Conservation (phyloP, 2,329 filamentous ascomycete species). For the Fusarium sarcochroum region DNA sequence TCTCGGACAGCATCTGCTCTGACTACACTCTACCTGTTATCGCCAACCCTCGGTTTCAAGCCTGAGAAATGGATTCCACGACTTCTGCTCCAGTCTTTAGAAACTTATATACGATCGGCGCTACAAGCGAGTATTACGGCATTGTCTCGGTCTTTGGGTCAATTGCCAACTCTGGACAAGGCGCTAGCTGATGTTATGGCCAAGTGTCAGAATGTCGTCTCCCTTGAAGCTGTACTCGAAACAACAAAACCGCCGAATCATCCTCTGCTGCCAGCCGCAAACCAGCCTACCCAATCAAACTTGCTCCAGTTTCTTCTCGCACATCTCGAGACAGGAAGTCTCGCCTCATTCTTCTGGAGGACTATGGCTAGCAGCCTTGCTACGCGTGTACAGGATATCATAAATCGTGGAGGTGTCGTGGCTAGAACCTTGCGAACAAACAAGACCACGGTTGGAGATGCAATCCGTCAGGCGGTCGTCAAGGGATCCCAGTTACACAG, state of each 20-base stretch:
- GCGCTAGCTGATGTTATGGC: slow-evolving; percentile 85
- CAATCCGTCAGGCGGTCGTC: slow-evolving; percentile 86
- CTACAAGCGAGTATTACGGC: slow-evolving; percentile 83
- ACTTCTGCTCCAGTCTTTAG: slow-evolving; percentile 81
- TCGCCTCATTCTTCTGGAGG: slow-evolving; percentile 95
- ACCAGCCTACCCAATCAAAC: slow-evolving; percentile 57
- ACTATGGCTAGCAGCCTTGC: slow-evolving; percentile 84
- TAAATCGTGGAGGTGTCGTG: slow-evolving; percentile 85
- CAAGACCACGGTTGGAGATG: slow-evolving; percentile 79
- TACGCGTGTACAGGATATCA: slow-evolving; percentile 84
- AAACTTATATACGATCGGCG: slow-evolving; percentile 85
- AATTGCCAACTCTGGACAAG: slow-evolving; percentile 85
- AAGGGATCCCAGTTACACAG: slow-evolving; percentile 79
- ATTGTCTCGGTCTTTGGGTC: slow-evolving; percentile 81
- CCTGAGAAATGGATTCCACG: slow-evolving; percentile 74
- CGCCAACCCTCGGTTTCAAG: slow-evolving; percentile 70
- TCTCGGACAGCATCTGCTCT: slow-evolving; percentile 81
- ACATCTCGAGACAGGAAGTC: slow-evolving; percentile 86
- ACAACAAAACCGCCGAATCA: slow-evolving; percentile 77
- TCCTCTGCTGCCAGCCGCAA: slow-evolving; percentile 67
- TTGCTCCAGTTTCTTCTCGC: slow-evolving; percentile 81
- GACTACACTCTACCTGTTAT: slow-evolving; percentile 84
- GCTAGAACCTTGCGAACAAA: slow-evolving; percentile 85
- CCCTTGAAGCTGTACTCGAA: slow-evolving; percentile 83
- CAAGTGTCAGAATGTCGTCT: slow-evolving; percentile 92